Conservation (phyloP, 1,284 basidiomycete genomes). For the Chondrostereum purpureum region DNA sequence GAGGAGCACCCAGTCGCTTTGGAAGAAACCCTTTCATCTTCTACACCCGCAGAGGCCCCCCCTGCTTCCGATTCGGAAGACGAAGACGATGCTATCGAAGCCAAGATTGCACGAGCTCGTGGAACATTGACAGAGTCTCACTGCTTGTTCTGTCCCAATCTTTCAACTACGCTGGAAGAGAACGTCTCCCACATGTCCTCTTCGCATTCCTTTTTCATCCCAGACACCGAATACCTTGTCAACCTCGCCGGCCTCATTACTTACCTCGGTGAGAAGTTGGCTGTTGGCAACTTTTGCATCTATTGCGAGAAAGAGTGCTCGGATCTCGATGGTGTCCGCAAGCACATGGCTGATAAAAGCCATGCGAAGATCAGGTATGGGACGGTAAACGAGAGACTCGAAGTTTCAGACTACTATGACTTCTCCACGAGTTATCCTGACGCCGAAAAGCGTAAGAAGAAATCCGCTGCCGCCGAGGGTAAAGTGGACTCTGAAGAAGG, state of each 20-base stretch:
- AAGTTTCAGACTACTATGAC: conserved; percentile 92
- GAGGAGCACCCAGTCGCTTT: conserved; percentile 8
- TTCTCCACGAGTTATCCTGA: conserved; percentile 79
- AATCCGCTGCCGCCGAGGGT: conserved; percentile 22
- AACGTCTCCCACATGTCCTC: conserved; percentile 86
- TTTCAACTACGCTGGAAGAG: conserved; percentile 49
- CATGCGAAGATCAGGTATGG: conserved; percentile 98
- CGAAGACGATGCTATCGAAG: conserved; percentile 53
- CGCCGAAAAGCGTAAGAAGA: conserved; percentile 27
- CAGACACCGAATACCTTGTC: conserved; percentile 86
- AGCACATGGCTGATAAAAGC: conserved; percentile 91
- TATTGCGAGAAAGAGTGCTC: conserved; percentile 84
- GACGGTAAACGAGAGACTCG: conserved; percentile 72
- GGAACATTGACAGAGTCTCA: conserved; percentile 55
- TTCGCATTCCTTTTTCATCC: conserved; percentile 92
- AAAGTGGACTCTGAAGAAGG: conserved; percentile 28
- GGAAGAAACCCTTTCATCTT: conserved; percentile 4
- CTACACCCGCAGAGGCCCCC: conserved; percentile 5
- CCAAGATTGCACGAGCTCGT: conserved; percentile 72
- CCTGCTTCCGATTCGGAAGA: conserved; percentile 39
- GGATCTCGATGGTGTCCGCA: conserved; percentile 78
- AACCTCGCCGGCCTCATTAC: conserved; percentile 78
- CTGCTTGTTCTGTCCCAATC: conserved; percentile 83
- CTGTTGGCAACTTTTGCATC: conserved; percentile 89
- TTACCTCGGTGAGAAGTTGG: conserved; percentile 92